Evolutionary conservation across 2,329 filamentous ascomycete species (phyloP).

Genomic region (Pseudocercospora eumusae): DNA sequence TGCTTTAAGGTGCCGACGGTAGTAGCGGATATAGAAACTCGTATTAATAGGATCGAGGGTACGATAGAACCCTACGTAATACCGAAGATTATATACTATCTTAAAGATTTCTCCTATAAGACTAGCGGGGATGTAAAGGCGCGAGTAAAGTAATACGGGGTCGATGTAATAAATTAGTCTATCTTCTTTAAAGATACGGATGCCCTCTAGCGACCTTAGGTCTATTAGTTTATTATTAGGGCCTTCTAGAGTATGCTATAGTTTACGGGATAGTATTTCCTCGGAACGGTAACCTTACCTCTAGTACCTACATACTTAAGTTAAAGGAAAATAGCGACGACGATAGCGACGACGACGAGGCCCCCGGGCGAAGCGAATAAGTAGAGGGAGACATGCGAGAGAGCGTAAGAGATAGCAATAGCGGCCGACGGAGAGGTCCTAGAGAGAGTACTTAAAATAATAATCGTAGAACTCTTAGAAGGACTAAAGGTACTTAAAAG

Average conservation of each 20-base stretch:
- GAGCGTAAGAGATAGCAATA: no score
- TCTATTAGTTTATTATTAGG: neutral
- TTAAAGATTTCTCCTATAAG: neutral
- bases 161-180: neutral
- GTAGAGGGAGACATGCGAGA: no score
- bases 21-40: neutral
- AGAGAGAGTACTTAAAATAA: no score
- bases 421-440: no score
- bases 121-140: neutral
- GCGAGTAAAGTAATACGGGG: neutral
- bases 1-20: neutral
- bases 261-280: no score
- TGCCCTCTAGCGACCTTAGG: neutral
- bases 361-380: no score
- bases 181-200: neutral
- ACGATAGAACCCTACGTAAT: constrained; percentile 2
- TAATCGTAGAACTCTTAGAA: no score
- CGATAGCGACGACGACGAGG: no score
- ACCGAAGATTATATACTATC: neutral
- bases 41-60: neutral
- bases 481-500: no score
- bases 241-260: neutral
- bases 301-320: no score
- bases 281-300: no score
- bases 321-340: no score